Evolutionary conservation across 2,329 filamentous ascomycete species (phyloP).

Genomic region (Colletotrichum navitas): DNA sequence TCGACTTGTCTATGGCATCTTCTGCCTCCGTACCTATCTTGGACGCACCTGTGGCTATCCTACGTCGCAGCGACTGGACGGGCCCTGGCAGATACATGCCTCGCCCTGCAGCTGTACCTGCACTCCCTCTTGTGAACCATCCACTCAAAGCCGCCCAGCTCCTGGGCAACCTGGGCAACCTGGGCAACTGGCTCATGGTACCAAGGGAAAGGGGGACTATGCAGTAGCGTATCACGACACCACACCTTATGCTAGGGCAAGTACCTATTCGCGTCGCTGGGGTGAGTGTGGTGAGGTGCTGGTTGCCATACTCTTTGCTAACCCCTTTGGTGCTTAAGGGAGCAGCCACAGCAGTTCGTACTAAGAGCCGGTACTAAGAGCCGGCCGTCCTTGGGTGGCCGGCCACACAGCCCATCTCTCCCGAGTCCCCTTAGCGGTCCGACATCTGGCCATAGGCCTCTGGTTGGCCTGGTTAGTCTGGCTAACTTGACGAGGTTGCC

Average conservation of each 20-base stretch:
- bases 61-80: conserved; percentile 22
- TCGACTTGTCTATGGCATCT: not conserved
- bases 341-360: conserved; percentile 34
- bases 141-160: conserved; percentile 22
- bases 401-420: conserved; percentile 19
- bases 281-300: conserved; percentile 20
- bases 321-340: conserved; percentile 1
- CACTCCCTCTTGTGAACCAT: conserved; percentile 14
- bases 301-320: conserved; percentile 32
- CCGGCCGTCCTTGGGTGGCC: conserved; percentile 24
- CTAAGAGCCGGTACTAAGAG: conserved; percentile 2
- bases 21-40: conserved; percentile 5
- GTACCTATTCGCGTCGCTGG: conserved; percentile 15
- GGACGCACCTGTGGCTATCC: conserved; percentile 10
- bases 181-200: conserved; percentile 10
- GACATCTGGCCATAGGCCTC: conserved; percentile 19
- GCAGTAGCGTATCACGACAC: not conserved
- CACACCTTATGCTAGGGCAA: not conserved
- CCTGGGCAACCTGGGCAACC: conserved; percentile 36
- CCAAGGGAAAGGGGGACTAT: not conserved
- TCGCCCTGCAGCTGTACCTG: conserved; percentile 31
- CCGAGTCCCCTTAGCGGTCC: conserved; percentile 8
- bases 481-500: conserved; percentile 14
- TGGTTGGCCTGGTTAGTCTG: not conserved
- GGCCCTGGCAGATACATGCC: conserved; percentile 34